Conservation (phyloP, 1,284 basidiomycete genomes). For the Cronartium ribicola region DNA sequence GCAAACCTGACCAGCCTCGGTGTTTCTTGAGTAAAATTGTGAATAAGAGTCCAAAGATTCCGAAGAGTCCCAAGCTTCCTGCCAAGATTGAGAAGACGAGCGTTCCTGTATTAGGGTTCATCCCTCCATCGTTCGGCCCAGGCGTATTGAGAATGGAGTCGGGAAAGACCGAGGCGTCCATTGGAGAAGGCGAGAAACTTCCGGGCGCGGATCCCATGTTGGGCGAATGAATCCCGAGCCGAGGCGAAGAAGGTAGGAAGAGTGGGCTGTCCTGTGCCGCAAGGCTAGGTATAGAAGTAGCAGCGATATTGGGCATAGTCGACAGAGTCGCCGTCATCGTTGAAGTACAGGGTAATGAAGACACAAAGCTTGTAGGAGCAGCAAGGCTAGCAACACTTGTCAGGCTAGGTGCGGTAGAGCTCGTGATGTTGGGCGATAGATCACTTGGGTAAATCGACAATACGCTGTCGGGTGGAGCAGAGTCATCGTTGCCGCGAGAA, state of each 20-base stretch:
- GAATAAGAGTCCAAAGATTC: constrained; percentile 14
- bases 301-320: neutral
- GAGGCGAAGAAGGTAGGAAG: constrained; percentile 21
- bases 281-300: neutral
- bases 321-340: neutral
- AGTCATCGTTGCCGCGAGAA: constrained; percentile 1
- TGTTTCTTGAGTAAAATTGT: constrained; percentile 23
- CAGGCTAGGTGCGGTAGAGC: neutral
- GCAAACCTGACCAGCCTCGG: constrained; percentile 7
- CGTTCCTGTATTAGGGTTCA: constrained; percentile 5
- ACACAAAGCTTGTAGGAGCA: neutral
- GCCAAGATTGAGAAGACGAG: constrained; percentile 31
- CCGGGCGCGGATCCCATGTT: constrained; percentile 21
- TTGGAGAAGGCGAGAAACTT: constrained; percentile 36
- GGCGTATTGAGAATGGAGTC: constrained; percentile 11
- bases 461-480: neutral
- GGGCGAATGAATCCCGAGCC: constrained; percentile 24
- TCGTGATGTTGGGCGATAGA: constrained; percentile 1
- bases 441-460: neutral
- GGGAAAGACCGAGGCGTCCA: constrained; percentile 11
- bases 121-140: constrained; percentile 8
- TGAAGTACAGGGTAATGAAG: neutral
- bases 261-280: constrained; percentile 19
- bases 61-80: constrained; percentile 27
- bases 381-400: neutral